Evolutionary conservation across 257 asterid species (phyloP), one percentile per base, ranked within the genome.

Genomic region (Salvia rosmarinus): DNA sequence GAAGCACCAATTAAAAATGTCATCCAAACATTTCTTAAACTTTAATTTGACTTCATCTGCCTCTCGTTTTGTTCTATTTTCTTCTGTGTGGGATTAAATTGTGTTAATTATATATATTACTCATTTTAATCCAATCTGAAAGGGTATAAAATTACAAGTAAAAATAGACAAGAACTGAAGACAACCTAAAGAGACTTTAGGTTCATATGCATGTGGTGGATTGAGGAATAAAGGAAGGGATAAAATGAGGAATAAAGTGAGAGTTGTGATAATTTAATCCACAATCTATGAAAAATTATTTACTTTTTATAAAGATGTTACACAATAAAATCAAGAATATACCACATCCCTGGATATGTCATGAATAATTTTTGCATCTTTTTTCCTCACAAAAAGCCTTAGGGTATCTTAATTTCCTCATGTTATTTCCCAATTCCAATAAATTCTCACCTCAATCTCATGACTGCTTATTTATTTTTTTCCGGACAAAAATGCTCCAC

Each of bases 141-240:
- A 56, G 75, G 55, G 43, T 57, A 40, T 56, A 14, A 20, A 64
- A 40, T 44, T 64, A 20, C 35, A 71, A 74, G 50, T 25, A 3
- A 25, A 72, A 66, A 52, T 25, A 70, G 78, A 65, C 56, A 60
- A 60, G 63, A 66, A 67, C 21, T 77, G 77, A 42, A 66, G 87
- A 87, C 90, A 87, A 71, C 3, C 6, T 21, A 66, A 80, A 81
- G 81, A 50, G 67, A 64, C 82, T 81, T 80, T 79, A 61, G 70
- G 23, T 28, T 25, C 25, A 43, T 59, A 28, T 17, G 73, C 46
- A 67, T 70, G 11, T 6, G 57, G 77, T 78, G 71, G 78, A 84
- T 58, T 69, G 80, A 68, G 76, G 91, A 88, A 87, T 87, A 81
- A 84, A 81, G 86, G 81, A 78, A 73, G 67, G 71, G 84, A 84